A percentile compares a stretch with the other conserved stretches of the same genome.
Evolutionary conservation across 2,329 filamentous ascomycete species (phyloP).

Genomic region (Bipolaris victoriae): DNA sequence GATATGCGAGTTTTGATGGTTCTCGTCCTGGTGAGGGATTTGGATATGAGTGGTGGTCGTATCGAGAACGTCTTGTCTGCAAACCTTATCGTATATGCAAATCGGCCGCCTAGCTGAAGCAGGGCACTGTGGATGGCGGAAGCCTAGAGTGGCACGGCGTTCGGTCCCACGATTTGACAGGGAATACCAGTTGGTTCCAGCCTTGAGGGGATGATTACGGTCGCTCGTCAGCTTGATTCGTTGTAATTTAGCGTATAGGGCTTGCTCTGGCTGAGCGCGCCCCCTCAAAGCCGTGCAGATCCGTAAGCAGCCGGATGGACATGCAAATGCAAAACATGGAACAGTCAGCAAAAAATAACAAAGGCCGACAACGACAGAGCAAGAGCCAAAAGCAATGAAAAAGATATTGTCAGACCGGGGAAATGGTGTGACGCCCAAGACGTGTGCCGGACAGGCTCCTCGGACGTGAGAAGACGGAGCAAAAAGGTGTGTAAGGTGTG

Average conservation of each 20-base stretch:
- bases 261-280: background rate
- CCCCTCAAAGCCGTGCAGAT: background rate
- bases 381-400: background rate
- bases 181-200: background rate
- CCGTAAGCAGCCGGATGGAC: background rate
- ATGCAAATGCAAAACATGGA: constrained; percentile 5
- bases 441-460: background rate
- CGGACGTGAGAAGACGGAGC: background rate
- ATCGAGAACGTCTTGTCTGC: background rate
- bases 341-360: background rate
- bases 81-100: constrained; percentile 7
- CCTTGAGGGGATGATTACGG: background rate
- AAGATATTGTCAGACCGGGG: background rate
- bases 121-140: constrained; percentile 5
- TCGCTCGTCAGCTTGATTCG: background rate
- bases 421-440: background rate
- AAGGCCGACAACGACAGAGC: background rate
- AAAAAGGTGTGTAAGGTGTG: background rate
- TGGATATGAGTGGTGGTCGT: background rate
- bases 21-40: background rate
- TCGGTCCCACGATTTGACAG: background rate
- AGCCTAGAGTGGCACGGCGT: background rate
- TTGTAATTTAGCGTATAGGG: background rate
- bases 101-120: constrained; percentile 8
- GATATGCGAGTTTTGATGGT: background rate